Conservation (phyloP, 1,284 basidiomycete genomes). For the Apiotrichum montevideense region DNA sequence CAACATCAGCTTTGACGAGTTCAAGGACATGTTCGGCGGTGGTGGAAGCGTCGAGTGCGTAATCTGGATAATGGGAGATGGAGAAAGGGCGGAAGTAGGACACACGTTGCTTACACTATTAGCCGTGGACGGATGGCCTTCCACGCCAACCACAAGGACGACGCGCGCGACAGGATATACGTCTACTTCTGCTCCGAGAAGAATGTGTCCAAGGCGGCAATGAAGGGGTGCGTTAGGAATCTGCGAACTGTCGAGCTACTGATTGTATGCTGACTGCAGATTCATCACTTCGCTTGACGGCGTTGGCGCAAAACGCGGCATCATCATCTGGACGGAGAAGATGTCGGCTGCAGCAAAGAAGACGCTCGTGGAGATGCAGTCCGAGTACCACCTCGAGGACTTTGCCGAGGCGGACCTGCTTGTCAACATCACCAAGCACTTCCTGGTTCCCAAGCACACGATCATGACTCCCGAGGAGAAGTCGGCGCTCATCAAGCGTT, state of each 20-base stretch:
- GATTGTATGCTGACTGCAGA: conserved; percentile 48
- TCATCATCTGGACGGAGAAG: conserved; percentile 92
- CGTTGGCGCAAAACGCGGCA: conserved; percentile 79
- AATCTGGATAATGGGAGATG: not conserved
- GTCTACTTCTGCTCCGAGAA: conserved; percentile 89
- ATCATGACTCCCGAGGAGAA: conserved; percentile 84
- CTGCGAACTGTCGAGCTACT: too few relatives aligned
- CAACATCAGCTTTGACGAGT: conserved; percentile 45
- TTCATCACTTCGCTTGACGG: conserved; percentile 81
- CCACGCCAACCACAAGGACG: conserved; percentile 66
- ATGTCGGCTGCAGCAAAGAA: conserved; percentile 97
- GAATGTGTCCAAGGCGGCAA: conserved; percentile 89
- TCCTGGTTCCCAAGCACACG: conserved; percentile 88
- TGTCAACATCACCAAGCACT: conserved; percentile 96
- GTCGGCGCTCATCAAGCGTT: conserved; percentile 77
- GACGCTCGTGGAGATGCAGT: conserved; percentile 83
- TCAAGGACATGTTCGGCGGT: conserved; percentile 35
- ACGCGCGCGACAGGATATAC: conserved; percentile 76
- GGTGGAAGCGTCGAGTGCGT: conserved; percentile 42
- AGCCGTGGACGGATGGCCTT: conserved; percentile 85
- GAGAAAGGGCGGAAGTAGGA: conserved; percentile 54
- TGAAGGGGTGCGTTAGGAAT: conserved; percentile 70
- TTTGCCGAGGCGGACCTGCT: conserved; percentile 94
- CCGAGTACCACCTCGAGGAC: conserved; percentile 84
- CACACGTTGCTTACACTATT: conserved; percentile 52